phyloP scores from a whole-genome alignment of 2,329 filamentous ascomycete genomes.

The Chalara sp. region DNA sequence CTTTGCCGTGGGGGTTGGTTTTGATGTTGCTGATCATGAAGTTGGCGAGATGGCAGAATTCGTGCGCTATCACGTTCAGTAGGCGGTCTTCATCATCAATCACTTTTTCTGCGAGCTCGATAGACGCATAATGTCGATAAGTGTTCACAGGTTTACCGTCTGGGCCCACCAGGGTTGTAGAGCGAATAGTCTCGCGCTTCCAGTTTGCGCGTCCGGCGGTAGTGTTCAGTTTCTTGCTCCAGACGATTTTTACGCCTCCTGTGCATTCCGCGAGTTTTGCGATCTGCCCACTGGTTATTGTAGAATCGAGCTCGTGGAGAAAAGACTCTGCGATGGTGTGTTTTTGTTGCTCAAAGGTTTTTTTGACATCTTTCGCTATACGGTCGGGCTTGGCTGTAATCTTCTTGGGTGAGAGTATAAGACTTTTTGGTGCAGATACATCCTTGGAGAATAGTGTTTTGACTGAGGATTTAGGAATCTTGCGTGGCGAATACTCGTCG shows the following conservation, averaged over 20 bases:
- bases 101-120: slow-evolving; percentile 85
- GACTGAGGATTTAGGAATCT: slow-evolving; percentile 32
- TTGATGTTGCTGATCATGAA: slow-evolving; percentile 78
- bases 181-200: slow-evolving; percentile 50
- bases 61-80: slow-evolving; percentile 88
- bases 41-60: slow-evolving; percentile 90
- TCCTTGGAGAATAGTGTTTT: slow-evolving; percentile 12
- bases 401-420: slow-evolving; percentile 19
- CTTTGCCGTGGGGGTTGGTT: slow-evolving; percentile 72
- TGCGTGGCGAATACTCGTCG: slow-evolving; percentile 50
- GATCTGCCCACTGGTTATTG: slow-evolving; percentile 56
- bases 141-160: slow-evolving; percentile 8
- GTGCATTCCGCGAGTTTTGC: slow-evolving; percentile 50
- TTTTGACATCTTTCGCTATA: slow-evolving; percentile 39
- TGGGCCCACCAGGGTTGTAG: slow-evolving; percentile 13
- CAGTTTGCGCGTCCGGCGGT: slow-evolving; percentile 73
- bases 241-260: slow-evolving; percentile 64
- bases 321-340: slow-evolving; percentile 57
- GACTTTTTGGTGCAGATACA: slow-evolving; percentile 1
- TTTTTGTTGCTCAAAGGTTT: slow-evolving; percentile 56
- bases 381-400: slow-evolving; percentile 29
- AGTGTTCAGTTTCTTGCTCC: slow-evolving; percentile 73
- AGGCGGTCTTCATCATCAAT: slow-evolving; percentile 72
- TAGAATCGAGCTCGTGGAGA: slow-evolving; percentile 59
- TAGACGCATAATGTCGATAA: slow-evolving; percentile 59